Evolutionary conservation across 176 grass and related monocot species (phyloP).

Genomic region (Triticum monococcum): DNA sequence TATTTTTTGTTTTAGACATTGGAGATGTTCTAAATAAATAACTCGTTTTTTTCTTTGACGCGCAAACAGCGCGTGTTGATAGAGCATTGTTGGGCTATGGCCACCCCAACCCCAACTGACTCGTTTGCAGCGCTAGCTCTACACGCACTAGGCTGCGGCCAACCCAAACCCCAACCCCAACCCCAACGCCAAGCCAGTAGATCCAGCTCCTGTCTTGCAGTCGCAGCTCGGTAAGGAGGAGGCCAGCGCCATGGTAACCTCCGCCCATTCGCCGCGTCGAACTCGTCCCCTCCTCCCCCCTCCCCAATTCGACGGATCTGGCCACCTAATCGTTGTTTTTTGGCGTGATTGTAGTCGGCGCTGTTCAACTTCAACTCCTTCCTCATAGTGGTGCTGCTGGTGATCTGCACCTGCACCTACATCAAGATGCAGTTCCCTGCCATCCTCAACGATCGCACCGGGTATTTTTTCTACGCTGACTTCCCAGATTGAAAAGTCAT

Average conservation of each 20-base stretch:
- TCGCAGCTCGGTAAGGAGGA: background rate
- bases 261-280: background rate
- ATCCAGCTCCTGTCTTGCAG: background rate
- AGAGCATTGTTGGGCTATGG: too few species aligned
- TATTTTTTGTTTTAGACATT: too few species aligned
- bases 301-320: background rate
- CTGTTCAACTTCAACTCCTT: slow-evolving; percentile 96
- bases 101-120: too few species aligned
- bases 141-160: background rate
- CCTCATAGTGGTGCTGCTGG: slow-evolving; percentile 81
- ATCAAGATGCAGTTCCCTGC: slow-evolving; percentile 94
- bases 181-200: background rate
- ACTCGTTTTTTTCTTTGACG: too few species aligned
- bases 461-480: slow-evolving; percentile 25
- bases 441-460: slow-evolving; percentile 66
- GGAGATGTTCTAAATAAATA: too few species aligned
- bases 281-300: background rate
- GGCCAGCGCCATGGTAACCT: background rate
- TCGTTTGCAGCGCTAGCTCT: too few species aligned
- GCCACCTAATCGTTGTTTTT: background rate
- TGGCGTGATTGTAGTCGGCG: slow-evolving; percentile 54
- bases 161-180: background rate
- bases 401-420: slow-evolving; percentile 95
- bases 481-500: background rate
- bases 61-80: too few species aligned